Evolutionary conservation across 345 rosid genomes (phyloP), one percentile per base, ranked within the genome.

Genomic region (Adansonia digitata): DNA sequence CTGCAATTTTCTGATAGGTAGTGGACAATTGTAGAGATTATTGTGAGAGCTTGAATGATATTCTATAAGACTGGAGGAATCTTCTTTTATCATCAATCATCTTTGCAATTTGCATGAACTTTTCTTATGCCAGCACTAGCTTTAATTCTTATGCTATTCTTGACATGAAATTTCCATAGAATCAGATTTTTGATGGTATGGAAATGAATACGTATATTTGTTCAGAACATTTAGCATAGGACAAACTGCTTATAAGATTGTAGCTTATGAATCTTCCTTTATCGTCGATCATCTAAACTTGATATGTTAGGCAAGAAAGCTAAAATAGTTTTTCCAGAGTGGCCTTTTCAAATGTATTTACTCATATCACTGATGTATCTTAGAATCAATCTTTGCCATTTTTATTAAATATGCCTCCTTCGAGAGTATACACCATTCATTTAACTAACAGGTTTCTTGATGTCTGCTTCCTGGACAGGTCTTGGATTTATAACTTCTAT

Each of bases 401-500:
- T 37, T 39, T 63, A 18, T 62, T 46, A 52, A 3, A 8, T 1
- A 9, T n/a, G 46, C 18, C 31, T 46, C 63, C 17, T 12, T 59
- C 5, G 2, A 59, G 15, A n/a, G 8, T 18, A 37, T 61, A 59
- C 53, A 4, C 56, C 43, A 60, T 3, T 40, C 10, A 2, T 45
- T 53, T 51, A 42, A 45, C 46, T 42, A 5, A 35, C 20, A 12
- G 49, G 20, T 60, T 40, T 74, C 26, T 48, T 74, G 40, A 74
- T 78, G n/a, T 70, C 60, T 76, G 4, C 34, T 17, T 82, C 73
- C 67, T 77, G 74, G 42, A 56, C 74, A 95, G 99, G 98, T 78
- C 91, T 95, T 84, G 99, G 99, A 29, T 95, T 95, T 82, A 81
- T 91, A 78, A 95, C 99, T 26, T 95, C 99, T 69, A 80, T 95